These are phyloP conservation scores for Ramaria sp. DNA, from an alignment of 768 basidiomycete species.

Conservation along the genomic window DNA sequence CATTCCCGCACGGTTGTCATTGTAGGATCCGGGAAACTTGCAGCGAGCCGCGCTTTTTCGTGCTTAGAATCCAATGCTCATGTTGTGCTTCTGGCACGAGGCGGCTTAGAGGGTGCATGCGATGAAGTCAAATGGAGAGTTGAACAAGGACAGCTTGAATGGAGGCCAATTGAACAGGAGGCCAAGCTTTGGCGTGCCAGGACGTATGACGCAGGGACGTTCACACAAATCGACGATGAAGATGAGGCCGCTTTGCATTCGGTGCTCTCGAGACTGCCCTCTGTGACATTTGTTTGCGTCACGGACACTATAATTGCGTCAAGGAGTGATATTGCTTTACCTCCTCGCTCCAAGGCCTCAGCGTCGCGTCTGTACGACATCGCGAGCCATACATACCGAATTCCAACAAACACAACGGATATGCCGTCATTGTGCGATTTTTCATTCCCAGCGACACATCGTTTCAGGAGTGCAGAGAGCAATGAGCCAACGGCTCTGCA, in stretches of 20 bases:
- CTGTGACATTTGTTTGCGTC: conserved; percentile 55
- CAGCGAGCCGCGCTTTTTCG: conserved; percentile 74
- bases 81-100: conserved; percentile 54
- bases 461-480: conserved; percentile 47
- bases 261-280: conserved; percentile 27
- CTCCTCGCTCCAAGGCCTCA: conserved; percentile 36
- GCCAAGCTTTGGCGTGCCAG: conserved; percentile 28
- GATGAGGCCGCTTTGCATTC: conserved; percentile 37
- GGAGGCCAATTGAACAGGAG: conserved; percentile 52
- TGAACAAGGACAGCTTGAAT: conserved; percentile 22
- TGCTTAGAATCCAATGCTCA: conserved; percentile 69
- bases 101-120: conserved; percentile 39
- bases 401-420: conserved; percentile 83
- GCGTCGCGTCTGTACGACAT: conserved; percentile 46
- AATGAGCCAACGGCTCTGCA: conserved; percentile 45
- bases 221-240: conserved; percentile 14
- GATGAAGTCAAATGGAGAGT: conserved; percentile 65
- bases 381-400: conserved; percentile 39
- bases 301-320: conserved; percentile 59
- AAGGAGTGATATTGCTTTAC: conserved; percentile 12
- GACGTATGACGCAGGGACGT: background rate
- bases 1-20: conserved; percentile 47
- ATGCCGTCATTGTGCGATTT: conserved; percentile 82
- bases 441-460: conserved; percentile 76
- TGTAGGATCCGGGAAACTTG: conserved; percentile 68